These are phyloP conservation scores for Amanita rubescens DNA, from an alignment of 768 basidiomycete species.

Conservation along the genomic window DNA sequence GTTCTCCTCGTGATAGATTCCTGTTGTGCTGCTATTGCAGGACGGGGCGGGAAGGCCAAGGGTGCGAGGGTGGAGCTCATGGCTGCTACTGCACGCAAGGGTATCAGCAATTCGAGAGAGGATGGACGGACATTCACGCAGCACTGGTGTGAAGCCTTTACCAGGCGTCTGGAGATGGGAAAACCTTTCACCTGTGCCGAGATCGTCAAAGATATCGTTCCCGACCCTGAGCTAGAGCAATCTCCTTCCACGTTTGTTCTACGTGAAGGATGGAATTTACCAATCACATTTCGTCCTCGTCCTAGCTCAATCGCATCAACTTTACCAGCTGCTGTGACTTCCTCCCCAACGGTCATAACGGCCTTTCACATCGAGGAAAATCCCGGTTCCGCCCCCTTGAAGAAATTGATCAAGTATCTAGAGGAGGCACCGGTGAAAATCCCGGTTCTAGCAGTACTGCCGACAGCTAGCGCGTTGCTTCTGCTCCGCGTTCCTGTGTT, in stretches of 20 bases:
- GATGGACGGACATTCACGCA: constrained; percentile 12
- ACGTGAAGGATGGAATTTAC: constrained; percentile 11
- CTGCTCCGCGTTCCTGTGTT: constrained; percentile 10
- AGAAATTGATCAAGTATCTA: not conserved
- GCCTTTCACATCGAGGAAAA: constrained; percentile 7
- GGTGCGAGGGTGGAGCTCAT: constrained; percentile 14
- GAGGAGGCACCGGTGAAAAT: not conserved
- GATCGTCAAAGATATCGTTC: constrained; percentile 5
- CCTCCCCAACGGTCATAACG: constrained; percentile 5
- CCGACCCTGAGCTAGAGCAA: constrained; percentile 9
- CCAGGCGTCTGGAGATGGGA: constrained; percentile 9
- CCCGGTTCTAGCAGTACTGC: constrained; percentile 9
- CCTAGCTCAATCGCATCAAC: no score
- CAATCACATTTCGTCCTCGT: constrained; percentile 5
- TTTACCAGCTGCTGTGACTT: constrained; percentile 11
- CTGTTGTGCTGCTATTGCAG: constrained; percentile 12
- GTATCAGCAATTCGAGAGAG: constrained; percentile 12
- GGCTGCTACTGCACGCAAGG: constrained; percentile 12
- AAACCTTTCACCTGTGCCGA: constrained; percentile 12
- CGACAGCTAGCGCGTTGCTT: constrained; percentile 10
- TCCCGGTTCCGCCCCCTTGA: no score
- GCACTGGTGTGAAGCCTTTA: constrained; percentile 14
- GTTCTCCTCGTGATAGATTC: constrained; percentile 11
- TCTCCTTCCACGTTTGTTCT: constrained; percentile 10
- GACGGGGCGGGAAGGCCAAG: constrained; percentile 11